These are phyloP conservation scores for Saturnispora mendoncae DNA, from an alignment of 805 yeast genomes.

Conservation along the genomic window DNA sequence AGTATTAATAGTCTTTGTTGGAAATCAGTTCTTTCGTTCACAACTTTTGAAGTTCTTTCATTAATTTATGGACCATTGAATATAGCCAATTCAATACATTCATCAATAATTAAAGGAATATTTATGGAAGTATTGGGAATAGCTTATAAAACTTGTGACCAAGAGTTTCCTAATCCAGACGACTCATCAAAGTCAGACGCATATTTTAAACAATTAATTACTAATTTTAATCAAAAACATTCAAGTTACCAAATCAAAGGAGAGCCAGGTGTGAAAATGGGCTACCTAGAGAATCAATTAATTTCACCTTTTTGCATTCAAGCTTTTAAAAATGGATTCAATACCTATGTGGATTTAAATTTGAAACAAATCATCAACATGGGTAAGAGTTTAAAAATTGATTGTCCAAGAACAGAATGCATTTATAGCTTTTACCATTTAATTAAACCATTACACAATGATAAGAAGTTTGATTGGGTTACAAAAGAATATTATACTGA, in stretches of 20 bases:
- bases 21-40: slow-evolving; percentile 23
- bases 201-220: slow-evolving; percentile 16
- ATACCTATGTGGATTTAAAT: slow-evolving; percentile 16
- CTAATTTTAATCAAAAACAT: slow-evolving; percentile 19
- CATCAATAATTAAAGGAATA: slow-evolving; percentile 15
- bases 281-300: slow-evolving; percentile 7
- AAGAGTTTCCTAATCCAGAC: no score
- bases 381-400: slow-evolving; percentile 12
- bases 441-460: slow-evolving; percentile 14
- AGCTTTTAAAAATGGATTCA: slow-evolving; percentile 17
- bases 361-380: slow-evolving; percentile 17
- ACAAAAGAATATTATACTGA: neutral
- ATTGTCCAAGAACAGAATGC: slow-evolving; percentile 19
- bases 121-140: slow-evolving; percentile 19
- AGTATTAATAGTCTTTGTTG: slow-evolving; percentile 23
- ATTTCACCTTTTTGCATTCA: slow-evolving; percentile 18
- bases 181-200: slow-evolving; percentile 10
- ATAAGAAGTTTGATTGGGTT: slow-evolving; percentile 19
- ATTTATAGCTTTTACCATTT: slow-evolving; percentile 19
- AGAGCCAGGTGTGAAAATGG: neutral
- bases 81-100: slow-evolving; percentile 6
- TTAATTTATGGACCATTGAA: slow-evolving; percentile 19
- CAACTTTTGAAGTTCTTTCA: slow-evolving; percentile 18
- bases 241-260: slow-evolving; percentile 4
- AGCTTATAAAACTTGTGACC: slow-evolving; percentile 20